Evolutionary conservation across 495 filamentous ascomycete genomes (phyloP).

Genomic region (Podospora bellae-mahoneyi): DNA sequence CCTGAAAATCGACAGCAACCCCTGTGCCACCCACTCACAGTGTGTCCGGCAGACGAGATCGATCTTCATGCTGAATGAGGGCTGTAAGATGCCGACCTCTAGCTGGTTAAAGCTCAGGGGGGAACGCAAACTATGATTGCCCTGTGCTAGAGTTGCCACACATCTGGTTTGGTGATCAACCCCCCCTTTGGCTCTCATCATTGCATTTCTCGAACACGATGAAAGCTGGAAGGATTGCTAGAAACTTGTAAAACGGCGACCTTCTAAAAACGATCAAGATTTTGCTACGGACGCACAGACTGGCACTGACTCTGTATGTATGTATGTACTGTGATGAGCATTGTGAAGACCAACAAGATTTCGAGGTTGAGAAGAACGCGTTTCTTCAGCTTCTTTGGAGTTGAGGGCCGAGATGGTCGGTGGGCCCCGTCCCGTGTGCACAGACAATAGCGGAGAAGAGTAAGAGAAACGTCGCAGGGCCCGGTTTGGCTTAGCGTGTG

Average conservation of each 20-base stretch:
- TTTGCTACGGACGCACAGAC: not conserved
- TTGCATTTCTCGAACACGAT: not conserved
- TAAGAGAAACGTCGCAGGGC: not conserved
- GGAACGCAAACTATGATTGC: not conserved
- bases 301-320: not conserved
- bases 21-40: not conserved
- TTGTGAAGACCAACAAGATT: constrained; percentile 1
- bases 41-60: not conserved
- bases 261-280: not conserved
- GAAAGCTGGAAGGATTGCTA: not conserved
- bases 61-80: not conserved
- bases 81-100: not conserved
- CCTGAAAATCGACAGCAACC: not conserved
- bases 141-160: not conserved
- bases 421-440: not conserved
- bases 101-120: not conserved
- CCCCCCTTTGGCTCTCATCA: not conserved
- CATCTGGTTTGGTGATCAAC: not conserved
- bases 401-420: not conserved
- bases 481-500: not conserved
- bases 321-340: not conserved
- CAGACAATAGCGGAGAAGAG: constrained; percentile 1
- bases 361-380: not conserved
- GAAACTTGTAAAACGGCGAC: not conserved
- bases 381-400: not conserved